Conservation (phyloP, 2,329 filamentous ascomycete species). For the Aspergillus carbonarius region DNA sequence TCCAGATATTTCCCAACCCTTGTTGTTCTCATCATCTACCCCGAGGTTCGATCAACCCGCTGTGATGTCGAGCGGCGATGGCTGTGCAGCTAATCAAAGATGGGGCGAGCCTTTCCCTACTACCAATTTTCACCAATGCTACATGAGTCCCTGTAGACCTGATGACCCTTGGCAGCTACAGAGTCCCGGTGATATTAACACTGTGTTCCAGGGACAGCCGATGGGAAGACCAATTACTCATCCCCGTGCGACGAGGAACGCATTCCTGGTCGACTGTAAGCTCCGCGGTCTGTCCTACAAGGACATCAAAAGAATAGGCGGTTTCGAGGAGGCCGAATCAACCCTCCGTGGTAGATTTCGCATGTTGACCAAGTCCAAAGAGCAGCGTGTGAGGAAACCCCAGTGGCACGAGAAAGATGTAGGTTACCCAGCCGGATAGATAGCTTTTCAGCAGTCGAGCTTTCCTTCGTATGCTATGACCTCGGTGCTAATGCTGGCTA, state of each 20-base stretch:
- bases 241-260: slow-evolving; percentile 33
- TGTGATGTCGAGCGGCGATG: not conserved
- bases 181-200: not conserved
- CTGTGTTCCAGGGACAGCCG: not conserved
- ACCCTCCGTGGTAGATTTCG: slow-evolving; percentile 49
- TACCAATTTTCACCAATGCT: not conserved
- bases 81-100: not conserved
- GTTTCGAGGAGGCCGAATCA: slow-evolving; percentile 49
- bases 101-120: not conserved
- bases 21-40: not conserved
- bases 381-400: slow-evolving; percentile 47
- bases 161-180: slow-evolving; percentile 1
- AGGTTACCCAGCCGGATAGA: slow-evolving; percentile 21
- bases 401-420: slow-evolving; percentile 47
- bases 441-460: not conserved
- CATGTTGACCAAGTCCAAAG: slow-evolving; percentile 47
- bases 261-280: slow-evolving; percentile 43
- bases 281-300: slow-evolving; percentile 47
- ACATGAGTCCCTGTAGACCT: not conserved
- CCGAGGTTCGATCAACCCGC: not conserved
- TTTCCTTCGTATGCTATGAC: not conserved
- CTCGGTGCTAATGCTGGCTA: slow-evolving; percentile 19
- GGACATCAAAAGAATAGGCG: slow-evolving; percentile 45
- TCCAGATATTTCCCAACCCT: slow-evolving; percentile 1
- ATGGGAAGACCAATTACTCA: slow-evolving; percentile 12